Base-by-base conservation (phyloP, 2,329 filamentous ascomycete genomes). In the Cadophora sp. region DNA sequence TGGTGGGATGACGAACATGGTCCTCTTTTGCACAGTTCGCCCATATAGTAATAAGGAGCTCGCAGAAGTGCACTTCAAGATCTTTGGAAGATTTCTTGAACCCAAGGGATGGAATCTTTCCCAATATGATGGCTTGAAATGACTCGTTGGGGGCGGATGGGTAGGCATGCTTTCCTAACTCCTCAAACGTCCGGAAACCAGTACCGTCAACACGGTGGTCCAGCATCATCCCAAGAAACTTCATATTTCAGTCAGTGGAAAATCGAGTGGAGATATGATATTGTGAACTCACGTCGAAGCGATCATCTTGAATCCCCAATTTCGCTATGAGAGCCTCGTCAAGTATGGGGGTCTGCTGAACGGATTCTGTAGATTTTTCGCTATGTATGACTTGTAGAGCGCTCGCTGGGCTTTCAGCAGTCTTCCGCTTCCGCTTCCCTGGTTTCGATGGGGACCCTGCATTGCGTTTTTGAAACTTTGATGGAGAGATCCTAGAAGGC, bases 11-110 rank as follows among this genome's bases (percentile, higher is more conserved):
- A 41, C 64, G 62, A 73, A 79, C 75, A 73, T 80, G 81, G 70
- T 83, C 82, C 72, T 94, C 91, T 13, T 85, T 81, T 7, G 89
- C 79, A 75, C 91, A 94, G 22, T 83, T 84, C 18, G 83, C 82
- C 91, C 92, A 95, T 16, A 95, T 77, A 18, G 84, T 82, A 59
- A 92, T 83, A 22, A 94, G 78, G 36, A 88, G 80, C 59, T 86
- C 82, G 60, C 87, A 88, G 70, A 94, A 89, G 67, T 89, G 86
- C 11, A 89, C 80, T 1, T 91, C 84, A 80, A 68, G 81, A 47
- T 80, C 75, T 80, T 86, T 78, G 80, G 82, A 59, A 80, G 85
- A 67, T 80, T 83, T 62, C 75, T 80, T 64, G 76, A 80, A 82
- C 61, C 85, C 85, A 68, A 89, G 82, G 6, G 82, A 76, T 0